These are phyloP conservation scores for Histomonas meleagridis DNA, from an alignment of 208 protist genomes.

Conservation along the genomic window DNA sequence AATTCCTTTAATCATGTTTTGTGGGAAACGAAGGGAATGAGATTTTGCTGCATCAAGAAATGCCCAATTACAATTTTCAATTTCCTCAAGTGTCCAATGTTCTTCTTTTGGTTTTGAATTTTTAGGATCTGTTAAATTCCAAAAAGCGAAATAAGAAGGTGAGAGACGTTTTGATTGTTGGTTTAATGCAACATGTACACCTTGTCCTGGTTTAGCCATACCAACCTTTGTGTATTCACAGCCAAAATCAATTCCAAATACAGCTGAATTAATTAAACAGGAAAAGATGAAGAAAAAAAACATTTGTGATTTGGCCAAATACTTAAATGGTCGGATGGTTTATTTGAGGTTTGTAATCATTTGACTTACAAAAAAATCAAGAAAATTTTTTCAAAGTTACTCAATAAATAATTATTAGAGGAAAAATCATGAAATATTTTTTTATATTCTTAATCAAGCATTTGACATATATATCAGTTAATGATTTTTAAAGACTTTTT, in stretches of 20 bases:
- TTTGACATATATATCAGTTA: too few relatives aligned
- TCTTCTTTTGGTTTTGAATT: background rate
- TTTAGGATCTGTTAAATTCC: conserved; percentile 1
- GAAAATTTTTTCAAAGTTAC: too few relatives aligned
- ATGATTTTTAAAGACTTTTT: too few relatives aligned
- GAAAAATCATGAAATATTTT: too few relatives aligned
- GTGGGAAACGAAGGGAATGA: background rate
- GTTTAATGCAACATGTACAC: background rate
- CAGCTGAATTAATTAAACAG: background rate
- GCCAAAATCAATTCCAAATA: conserved; percentile 9
- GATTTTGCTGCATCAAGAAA: background rate
- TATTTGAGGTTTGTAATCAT: too few relatives aligned
- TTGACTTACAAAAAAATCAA: too few relatives aligned
- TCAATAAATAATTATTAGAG: too few relatives aligned
- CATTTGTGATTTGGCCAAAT: too few relatives aligned
- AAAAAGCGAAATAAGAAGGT: background rate
- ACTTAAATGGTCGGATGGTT: too few relatives aligned
- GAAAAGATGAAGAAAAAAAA: too few relatives aligned
- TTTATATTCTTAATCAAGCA: too few relatives aligned
- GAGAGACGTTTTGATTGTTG: conserved; percentile 27
- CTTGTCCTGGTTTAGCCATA: background rate
- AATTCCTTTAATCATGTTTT: background rate
- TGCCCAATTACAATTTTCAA: conserved; percentile 11
- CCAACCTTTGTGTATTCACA: background rate
- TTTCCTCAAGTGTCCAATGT: conserved; percentile 22